Conservation (phyloP, 108 stramenopile species). For the Nannochloropsis salina region DNA sequence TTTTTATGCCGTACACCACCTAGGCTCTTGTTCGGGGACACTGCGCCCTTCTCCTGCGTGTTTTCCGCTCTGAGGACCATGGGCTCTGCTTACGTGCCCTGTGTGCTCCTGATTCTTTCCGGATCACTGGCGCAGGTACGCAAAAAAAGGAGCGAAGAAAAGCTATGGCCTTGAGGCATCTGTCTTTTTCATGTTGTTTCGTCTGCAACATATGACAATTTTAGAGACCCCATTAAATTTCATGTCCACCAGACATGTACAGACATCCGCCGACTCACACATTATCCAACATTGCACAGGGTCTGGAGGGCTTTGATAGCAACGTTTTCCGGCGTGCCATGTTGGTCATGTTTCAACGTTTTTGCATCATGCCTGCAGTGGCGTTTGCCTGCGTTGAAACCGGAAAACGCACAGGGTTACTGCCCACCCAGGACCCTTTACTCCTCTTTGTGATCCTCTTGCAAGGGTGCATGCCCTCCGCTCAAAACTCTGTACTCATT, state of each 20-base stretch:
- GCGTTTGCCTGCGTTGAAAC: neutral
- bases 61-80: neutral
- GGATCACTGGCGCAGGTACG: neutral
- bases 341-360: neutral
- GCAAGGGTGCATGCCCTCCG: constrained; percentile 36
- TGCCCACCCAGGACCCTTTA: constrained; percentile 28
- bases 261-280: no score
- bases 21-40: neutral
- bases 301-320: neutral
- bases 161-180: neutral
- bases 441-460: constrained; percentile 45
- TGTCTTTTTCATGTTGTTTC: neutral
- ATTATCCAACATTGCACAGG: neutral
- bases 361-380: neutral
- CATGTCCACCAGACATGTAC: neutral
- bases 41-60: neutral
- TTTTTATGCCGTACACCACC: neutral
- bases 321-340: neutral
- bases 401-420: neutral
- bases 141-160: neutral
- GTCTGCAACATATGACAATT: neutral
- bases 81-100: neutral
- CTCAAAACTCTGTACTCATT: constrained; percentile 40
- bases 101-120: neutral
- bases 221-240: neutral